Evolutionary conservation across 202 grass and related monocot species (phyloP), one percentile per base, ranked within the genome.

Genomic region (Dendrocalamus latiflorus): DNA sequence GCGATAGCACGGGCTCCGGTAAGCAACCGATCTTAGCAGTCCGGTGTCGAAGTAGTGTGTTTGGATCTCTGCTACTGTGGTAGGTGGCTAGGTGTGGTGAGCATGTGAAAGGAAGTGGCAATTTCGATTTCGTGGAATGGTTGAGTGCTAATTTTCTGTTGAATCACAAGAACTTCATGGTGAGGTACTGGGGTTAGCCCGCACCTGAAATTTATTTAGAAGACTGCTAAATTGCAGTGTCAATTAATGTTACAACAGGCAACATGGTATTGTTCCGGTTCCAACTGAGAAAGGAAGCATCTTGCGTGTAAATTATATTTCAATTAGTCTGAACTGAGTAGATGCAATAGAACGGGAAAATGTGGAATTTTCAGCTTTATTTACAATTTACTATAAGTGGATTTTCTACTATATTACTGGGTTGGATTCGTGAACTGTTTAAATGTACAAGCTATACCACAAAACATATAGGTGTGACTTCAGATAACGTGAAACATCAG

Each of bases 1-100:
- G 93, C 53, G 95, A 98, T 83, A 98, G 87, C 91, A 95, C 91
- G 89, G 95, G 95, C 71, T 98, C 95, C 8, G 95, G 95, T 95
- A 76, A 81, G 86, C 28, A n/a, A 48, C 43, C 39, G 21, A 72
- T 72, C 68, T 88, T 55, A 33, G 16, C 42, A 18, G 33, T 47
- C 5, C n/a, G 54, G 17, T 25, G 48, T 5, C 8, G 4, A 28
- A 34, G 30, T 26, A 26, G 26, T 26, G 26, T 26, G 26, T 26
- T 26, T 26, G 26, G 26, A 26, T 26, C 26, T 26, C 26, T 26
- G 26, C 26, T 26, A 26, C 26, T 26, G 26, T 26, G 26, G 26
- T 26, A 26, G 26, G 26, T 26, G 26, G 26, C 26, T 26, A 26
- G 26, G 26, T 26, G 26, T 26, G 26, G 26, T 26, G 1, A 26